Percentiles rank a stretch among this genome's conserved stretches.
Evolutionary conservation across 2,329 filamentous ascomycete species (phyloP).

Genomic region (Aspergillus jensenii): DNA sequence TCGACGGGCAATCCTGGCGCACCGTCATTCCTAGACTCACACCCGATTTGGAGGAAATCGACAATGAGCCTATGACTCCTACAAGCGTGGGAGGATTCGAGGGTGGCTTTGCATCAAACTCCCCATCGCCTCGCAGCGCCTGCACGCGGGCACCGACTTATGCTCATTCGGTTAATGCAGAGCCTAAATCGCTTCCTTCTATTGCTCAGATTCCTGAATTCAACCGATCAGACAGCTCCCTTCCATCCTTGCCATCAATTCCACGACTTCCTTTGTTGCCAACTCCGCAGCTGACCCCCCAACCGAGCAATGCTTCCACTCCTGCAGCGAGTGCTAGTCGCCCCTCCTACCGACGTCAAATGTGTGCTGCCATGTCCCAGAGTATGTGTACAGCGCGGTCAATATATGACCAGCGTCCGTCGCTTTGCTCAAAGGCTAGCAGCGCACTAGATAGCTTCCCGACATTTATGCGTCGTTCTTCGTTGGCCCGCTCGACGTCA

Average conservation of each 20-base stretch:
- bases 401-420: slow-evolving; percentile 53
- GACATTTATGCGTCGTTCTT: slow-evolving; percentile 49
- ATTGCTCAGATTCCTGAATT: slow-evolving; percentile 47
- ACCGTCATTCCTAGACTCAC: slow-evolving; percentile 56
- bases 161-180: slow-evolving; percentile 16
- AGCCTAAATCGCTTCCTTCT: slow-evolving; percentile 38
- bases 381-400: slow-evolving; percentile 56
- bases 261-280: slow-evolving; percentile 57
- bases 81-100: slow-evolving; percentile 28
- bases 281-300: slow-evolving; percentile 63
- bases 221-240: slow-evolving; percentile 41
- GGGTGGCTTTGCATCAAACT: slow-evolving; percentile 24
- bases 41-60: slow-evolving; percentile 55
- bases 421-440: slow-evolving; percentile 36
- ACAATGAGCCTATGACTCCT: slow-evolving; percentile 35
- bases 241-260: slow-evolving; percentile 53
- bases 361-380: slow-evolving; percentile 60
- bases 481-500: slow-evolving; percentile 53
- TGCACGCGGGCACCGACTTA: slow-evolving; percentile 10
- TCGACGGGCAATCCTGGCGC: slow-evolving; percentile 41
- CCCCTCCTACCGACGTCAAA: slow-evolving; percentile 54
- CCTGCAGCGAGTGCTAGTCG: slow-evolving; percentile 60
- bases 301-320: slow-evolving; percentile 54
- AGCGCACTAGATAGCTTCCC: slow-evolving; percentile 48
- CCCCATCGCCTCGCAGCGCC: slow-evolving; percentile 30